Percentiles rank a stretch among this genome's conserved stretches.
These are phyloP conservation scores for Gnomoniopsis sp. DNA, from an alignment of 2,329 filamentous ascomycete genomes.

Conservation along the genomic window DNA sequence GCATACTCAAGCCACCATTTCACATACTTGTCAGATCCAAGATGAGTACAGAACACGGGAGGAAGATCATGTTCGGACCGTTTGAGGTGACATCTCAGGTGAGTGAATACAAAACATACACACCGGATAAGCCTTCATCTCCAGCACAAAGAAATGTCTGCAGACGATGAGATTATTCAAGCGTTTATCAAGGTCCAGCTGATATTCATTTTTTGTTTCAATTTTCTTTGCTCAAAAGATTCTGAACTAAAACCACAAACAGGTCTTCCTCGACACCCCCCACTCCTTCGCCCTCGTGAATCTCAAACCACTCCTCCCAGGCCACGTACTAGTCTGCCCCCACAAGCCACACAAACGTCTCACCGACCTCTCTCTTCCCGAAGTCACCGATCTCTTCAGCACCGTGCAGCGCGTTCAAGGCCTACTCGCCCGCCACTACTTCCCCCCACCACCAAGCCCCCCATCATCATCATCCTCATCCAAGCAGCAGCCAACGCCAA, in stretches of 20 bases:
- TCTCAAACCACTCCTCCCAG: slow-evolving; percentile 88
- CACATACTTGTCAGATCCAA: slow-evolving; percentile 6
- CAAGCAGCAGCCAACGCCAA: slow-evolving; percentile 37
- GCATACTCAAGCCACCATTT: not conserved
- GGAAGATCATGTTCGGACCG: slow-evolving; percentile 64
- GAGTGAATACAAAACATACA: slow-evolving; percentile 21
- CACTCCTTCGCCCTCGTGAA: slow-evolving; percentile 89
- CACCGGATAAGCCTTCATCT: not conserved
- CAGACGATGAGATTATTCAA: too few relatives aligned
- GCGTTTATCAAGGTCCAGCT: too few relatives aligned
- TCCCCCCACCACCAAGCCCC: slow-evolving; percentile 26
- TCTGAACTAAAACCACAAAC: too few relatives aligned
- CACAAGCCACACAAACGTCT: slow-evolving; percentile 66
- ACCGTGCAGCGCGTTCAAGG: slow-evolving; percentile 79
- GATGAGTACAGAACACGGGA: slow-evolving; percentile 14
- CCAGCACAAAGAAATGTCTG: not conserved
- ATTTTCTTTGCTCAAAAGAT: not conserved
- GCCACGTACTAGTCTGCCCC: slow-evolving; percentile 89
- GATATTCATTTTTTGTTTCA: too few relatives aligned
- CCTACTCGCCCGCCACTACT: slow-evolving; percentile 64
- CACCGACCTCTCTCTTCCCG: slow-evolving; percentile 66
- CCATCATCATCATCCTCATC: not conserved
- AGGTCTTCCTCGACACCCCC: slow-evolving; percentile 85
- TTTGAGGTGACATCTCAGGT: slow-evolving; percentile 76
- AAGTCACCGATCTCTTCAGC: slow-evolving; percentile 80